A percentile compares a stretch with the other conserved stretches of the same genome.
These are phyloP conservation scores for Vigna reflexopilosa DNA, from an alignment of 306 rosid genomes.

Conservation along the genomic window DNA sequence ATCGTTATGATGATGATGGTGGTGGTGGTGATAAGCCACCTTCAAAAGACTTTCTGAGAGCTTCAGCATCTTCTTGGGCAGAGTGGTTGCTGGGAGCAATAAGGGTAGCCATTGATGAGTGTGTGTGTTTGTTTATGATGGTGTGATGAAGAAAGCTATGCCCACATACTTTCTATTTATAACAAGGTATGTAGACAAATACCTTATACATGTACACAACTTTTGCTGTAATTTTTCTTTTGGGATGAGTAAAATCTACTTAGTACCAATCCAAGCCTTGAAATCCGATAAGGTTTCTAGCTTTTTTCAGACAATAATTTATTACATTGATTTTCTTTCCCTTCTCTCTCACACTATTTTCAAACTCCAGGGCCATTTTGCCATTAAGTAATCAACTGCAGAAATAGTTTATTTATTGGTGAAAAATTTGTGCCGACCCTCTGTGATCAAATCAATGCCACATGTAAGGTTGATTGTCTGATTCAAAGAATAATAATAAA, in stretches of 20 bases:
- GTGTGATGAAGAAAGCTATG: conserved; percentile 35
- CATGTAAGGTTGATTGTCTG: conserved; percentile 32
- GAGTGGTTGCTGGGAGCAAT: conserved; percentile 50
- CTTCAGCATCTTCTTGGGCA: conserved; percentile 69
- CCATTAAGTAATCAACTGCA: neutral
- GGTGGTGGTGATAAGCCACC: conserved; percentile 44
- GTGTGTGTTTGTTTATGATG: neutral
- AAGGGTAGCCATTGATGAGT: conserved; percentile 67
- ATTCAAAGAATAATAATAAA: neutral
- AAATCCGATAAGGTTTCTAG: neutral
- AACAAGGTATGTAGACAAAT: neutral
- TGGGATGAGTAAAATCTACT: conserved; percentile 8
- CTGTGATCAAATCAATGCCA: conserved; percentile 15
- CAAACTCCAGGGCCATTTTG: neutral
- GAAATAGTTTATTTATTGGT: conserved; percentile 2
- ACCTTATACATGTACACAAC: neutral
- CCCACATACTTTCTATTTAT: conserved; percentile 39
- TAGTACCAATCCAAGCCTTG: neutral
- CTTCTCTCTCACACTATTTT: neutral
- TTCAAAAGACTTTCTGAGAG: conserved; percentile 57
- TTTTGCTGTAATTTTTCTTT: conserved; percentile 18
- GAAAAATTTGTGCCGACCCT: conserved; percentile 15
- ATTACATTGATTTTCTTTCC: neutral
- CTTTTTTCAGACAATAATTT: conserved; percentile 3
- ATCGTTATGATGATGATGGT: neutral